Base-by-base conservation (phyloP, 192 early-diverging fungal species). In the Ambispora gerdemannii region DNA sequence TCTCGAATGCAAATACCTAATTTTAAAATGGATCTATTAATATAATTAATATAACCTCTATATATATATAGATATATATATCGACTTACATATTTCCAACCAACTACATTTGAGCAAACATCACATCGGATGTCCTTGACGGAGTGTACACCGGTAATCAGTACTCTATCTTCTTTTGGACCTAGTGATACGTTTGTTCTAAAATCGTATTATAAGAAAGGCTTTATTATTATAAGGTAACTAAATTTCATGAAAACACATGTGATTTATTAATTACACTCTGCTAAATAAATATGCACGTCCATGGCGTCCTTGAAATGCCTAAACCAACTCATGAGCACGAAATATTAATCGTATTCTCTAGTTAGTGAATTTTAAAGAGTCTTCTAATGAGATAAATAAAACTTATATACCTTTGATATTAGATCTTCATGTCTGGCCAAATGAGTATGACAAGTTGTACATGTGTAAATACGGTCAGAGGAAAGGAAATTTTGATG, bases 111-210 rank as follows among this genome's bases (percentile, higher is more conserved):
- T 34, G 77, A 63, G 50, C 86, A 87, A 28, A 84, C 71, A 35
- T 65, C 67, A 47, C 86, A 87, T 30, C 58, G 68, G 11, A 87
- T 84, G 55, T 87, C 86, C 24, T 80, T 82, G 1, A 87, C 84
- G 20, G 79, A 78, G 63, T 87, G 86, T 13, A 86, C 55, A 3
- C 86, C 86, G 0, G 86, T 86, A 74, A 86, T 81, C 3, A 87
- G 70, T 50, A 78, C 72, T 3, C 84, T 74, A 36, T 87, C 86
- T 67, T 87, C 86, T 49, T 82, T 81, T 0, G 70, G 70, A 13
- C 86, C 86, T 0, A 82, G 70, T 0, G 69, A 71, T 27, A 87
- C 74, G 47, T 87, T 87, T 11, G 78, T 62, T 47, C 73, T 74
- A 34, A 17, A 19, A 2, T 7, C 15, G 47, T 20, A 28, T 17